Evolutionary conservation across 1,284 basidiomycete species (phyloP), one percentile per base, ranked within the genome.

Genomic region (Marasmius sp.): DNA sequence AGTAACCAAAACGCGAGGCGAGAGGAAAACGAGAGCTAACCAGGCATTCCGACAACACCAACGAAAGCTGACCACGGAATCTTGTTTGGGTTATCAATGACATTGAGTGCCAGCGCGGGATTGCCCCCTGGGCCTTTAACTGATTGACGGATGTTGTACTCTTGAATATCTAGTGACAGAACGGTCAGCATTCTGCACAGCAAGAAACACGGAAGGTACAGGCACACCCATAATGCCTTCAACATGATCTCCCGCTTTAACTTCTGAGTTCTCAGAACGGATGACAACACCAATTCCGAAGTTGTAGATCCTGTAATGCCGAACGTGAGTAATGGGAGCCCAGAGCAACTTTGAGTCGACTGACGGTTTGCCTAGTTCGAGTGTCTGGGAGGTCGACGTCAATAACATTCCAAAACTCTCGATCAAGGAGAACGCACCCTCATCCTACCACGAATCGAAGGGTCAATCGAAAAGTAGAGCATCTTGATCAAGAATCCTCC

Each of bases 401-500:
- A 52, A 41, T 16, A n/a, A 22, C 6, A 34, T 27, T 16, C 22
- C 20, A 48, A 12, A 52, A 59, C 22, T 12, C 22, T 39, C 27
- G 3, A 41, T 12, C 27, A 34, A 56, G 36, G 22, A 39, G 34
- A 20, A 57, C 43, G n/a, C 11, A 57, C 54, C 34, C 45, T 20
- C 48, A 77, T 74, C 52, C 68, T 64, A 18, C 67, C 67, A 22
- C 74, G 69, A 61, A 77, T 67, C 68, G 77, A 78, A 1, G 78
- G 78, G 64, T 79, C 77, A 50, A 76, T 66, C 34, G 65, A 70
- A 16, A 77, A 60, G 4, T 67, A 67, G 36, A 77, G 61, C 1
- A 70, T 67, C 69, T 77, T 77, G 57, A 77, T 60, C 38, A 81
- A 71, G 57, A 79, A 60, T 0, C 74, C 76, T 20, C 78, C 78